phyloP scores from a whole-genome alignment of 2,329 filamentous ascomycete species.

The Aspergillus fischeri region DNA sequence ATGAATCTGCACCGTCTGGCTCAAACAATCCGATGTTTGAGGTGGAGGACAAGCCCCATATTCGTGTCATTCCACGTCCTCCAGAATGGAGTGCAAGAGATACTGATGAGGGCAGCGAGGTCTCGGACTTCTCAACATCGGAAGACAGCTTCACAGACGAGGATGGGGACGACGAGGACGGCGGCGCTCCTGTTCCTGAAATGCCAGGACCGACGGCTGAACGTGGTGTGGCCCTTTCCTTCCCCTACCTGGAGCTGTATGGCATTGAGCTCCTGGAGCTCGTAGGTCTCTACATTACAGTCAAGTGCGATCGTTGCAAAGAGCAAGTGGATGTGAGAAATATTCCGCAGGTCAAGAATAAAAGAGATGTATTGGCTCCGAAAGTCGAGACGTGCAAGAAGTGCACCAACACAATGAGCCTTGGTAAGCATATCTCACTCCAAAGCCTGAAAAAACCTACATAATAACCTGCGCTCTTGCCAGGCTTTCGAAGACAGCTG shows the following conservation, averaged over 20 bases:
- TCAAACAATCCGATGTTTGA: slow-evolving; percentile 1
- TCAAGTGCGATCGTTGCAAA: slow-evolving; percentile 78
- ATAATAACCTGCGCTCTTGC: neutral
- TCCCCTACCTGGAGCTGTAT: slow-evolving; percentile 72
- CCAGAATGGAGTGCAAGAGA: slow-evolving; percentile 63
- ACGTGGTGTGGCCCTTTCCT: slow-evolving; percentile 70
- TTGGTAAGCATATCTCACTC: slow-evolving; percentile 31
- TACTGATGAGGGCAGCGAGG: slow-evolving; percentile 32
- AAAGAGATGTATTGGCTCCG: slow-evolving; percentile 35
- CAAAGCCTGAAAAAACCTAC: neutral
- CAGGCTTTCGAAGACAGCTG: slow-evolving; percentile 61
- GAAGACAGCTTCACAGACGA: slow-evolving; percentile 42
- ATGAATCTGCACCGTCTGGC: slow-evolving; percentile 16
- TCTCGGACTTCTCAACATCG: slow-evolving; percentile 43
- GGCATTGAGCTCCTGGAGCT: slow-evolving; percentile 73
- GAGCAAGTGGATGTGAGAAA: slow-evolving; percentile 66
- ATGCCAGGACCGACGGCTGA: slow-evolving; percentile 48
- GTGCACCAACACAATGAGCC: slow-evolving; percentile 48
- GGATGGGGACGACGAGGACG: slow-evolving; percentile 39
- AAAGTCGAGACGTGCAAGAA: slow-evolving; percentile 52
- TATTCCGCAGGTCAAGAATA: slow-evolving; percentile 53
- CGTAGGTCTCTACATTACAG: slow-evolving; percentile 60
- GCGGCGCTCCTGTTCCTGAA: slow-evolving; percentile 34
- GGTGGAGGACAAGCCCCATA: slow-evolving; percentile 55
- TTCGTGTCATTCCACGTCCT: slow-evolving; percentile 69